Evolutionary conservation across 208 protist species (phyloP).

Genomic region (Trypanosoma caninum): DNA sequence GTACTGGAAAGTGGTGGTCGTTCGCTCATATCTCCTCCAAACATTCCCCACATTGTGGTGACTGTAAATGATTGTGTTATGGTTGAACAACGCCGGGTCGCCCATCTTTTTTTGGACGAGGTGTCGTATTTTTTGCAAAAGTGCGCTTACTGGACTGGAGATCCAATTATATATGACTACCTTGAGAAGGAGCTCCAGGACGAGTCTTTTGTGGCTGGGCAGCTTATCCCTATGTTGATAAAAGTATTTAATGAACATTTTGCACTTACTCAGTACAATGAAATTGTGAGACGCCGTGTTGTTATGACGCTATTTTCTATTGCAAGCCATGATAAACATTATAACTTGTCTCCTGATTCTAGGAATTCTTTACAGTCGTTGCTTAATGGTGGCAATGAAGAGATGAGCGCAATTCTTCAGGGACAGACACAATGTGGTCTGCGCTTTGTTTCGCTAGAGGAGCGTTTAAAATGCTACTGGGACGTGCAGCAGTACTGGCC

Average conservation of each 20-base stretch:
- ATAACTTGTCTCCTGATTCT: conserved; percentile 41
- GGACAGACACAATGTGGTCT: conserved; percentile 10
- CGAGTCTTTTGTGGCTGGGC: conserved; percentile 51
- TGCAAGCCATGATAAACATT: conserved; percentile 63
- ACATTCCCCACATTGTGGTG: conserved; percentile 72
- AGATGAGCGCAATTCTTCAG: conserved; percentile 39
- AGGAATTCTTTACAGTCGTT: conserved; percentile 38
- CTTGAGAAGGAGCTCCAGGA: conserved; percentile 80
- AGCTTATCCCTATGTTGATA: conserved; percentile 74
- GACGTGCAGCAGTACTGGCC: conserved; percentile 67
- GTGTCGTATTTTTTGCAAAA: conserved; percentile 86
- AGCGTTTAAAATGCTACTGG: conserved; percentile 54
- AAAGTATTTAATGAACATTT: conserved; percentile 43
- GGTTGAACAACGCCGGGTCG: conserved; percentile 81
- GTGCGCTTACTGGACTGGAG: conserved; percentile 56
- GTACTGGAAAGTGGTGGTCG: conserved; percentile 72
- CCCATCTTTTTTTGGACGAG: conserved; percentile 85
- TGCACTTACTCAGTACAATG: conserved; percentile 34
- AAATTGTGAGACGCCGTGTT: conserved; percentile 43
- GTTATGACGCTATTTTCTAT: conserved; percentile 56
- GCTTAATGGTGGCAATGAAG: conserved; percentile 36
- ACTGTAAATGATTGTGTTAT: conserved; percentile 77
- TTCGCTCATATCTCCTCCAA: conserved; percentile 80
- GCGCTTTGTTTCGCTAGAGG: conserved; percentile 32
- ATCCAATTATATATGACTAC: conserved; percentile 83